Evolutionary conservation across 495 filamentous ascomycete species (phyloP).

Genomic region (Sordaria brevicollis): DNA sequence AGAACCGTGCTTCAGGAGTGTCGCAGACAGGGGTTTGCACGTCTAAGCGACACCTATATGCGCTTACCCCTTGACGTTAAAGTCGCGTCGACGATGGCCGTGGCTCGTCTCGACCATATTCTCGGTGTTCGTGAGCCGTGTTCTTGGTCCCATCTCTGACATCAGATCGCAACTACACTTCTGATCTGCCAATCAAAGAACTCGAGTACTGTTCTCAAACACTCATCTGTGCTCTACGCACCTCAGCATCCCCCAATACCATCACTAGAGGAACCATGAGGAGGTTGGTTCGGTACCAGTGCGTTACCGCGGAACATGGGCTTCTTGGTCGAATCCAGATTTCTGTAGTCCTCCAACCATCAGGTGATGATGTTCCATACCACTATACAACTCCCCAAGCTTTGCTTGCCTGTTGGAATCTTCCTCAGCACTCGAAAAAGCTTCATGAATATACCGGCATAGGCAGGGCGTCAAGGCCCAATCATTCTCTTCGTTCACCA

Average conservation of each 20-base stretch:
- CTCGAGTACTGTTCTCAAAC: background rate
- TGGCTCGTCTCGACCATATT: background rate
- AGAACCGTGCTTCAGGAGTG: constrained; percentile 33
- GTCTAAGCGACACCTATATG: constrained; percentile 1
- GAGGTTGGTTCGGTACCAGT: background rate
- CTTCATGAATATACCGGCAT: constrained; percentile 33
- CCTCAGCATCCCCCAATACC: background rate
- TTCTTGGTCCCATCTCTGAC: background rate
- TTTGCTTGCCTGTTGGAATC: background rate
- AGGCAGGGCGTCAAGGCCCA: constrained; percentile 29
- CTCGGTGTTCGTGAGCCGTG: background rate
- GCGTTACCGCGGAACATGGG: background rate
- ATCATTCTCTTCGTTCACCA: background rate
- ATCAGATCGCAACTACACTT: background rate
- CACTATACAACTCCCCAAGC: background rate
- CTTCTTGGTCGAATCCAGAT: background rate
- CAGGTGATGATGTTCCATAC: background rate
- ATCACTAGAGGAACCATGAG: background rate
- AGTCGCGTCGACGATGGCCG: background rate
- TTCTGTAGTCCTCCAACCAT: background rate
- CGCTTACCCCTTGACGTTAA: background rate
- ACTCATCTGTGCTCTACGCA: background rate
- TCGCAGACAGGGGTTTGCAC: constrained; percentile 36
- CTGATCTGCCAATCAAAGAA: background rate
- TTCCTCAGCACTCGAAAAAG: background rate